These are phyloP conservation scores for Pseudonitzschia pungens DNA, from an alignment of 108 stramenopile species.

Conservation along the genomic window DNA sequence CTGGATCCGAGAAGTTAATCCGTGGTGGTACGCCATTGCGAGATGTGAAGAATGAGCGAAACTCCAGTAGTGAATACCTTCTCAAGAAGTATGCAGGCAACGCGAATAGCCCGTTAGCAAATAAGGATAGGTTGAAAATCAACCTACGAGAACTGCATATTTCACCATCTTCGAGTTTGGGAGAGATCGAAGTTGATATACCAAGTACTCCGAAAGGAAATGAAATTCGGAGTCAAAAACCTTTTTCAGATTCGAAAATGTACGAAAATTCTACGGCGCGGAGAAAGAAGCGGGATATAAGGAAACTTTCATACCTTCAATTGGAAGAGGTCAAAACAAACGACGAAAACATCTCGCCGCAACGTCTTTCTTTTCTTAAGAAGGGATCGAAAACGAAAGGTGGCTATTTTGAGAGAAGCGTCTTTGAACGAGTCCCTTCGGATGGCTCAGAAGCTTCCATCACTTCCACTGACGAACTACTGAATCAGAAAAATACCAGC, in stretches of 20 bases:
- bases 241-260: constrained; percentile 2
- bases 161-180: not conserved
- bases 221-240: not conserved
- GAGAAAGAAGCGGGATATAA: not conserved
- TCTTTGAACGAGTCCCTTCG: not conserved
- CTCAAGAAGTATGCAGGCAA: not conserved
- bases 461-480: not conserved
- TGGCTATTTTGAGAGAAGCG: not conserved
- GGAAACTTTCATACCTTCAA: constrained; percentile 13
- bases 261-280: not conserved
- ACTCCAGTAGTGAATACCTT: not conserved
- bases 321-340: not conserved
- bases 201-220: not conserved
- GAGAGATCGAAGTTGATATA: not conserved
- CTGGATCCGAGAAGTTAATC: not conserved
- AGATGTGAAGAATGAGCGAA: not conserved
- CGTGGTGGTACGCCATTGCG: not conserved
- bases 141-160: not conserved
- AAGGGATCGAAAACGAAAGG: not conserved
- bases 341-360: not conserved
- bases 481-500: not conserved
- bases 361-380: not conserved
- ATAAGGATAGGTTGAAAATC: not conserved
- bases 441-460: not conserved
- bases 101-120: not conserved